Evolutionary conservation across 2,329 filamentous ascomycete species (phyloP).

Genomic region (Neofusicoccum sp.): DNA sequence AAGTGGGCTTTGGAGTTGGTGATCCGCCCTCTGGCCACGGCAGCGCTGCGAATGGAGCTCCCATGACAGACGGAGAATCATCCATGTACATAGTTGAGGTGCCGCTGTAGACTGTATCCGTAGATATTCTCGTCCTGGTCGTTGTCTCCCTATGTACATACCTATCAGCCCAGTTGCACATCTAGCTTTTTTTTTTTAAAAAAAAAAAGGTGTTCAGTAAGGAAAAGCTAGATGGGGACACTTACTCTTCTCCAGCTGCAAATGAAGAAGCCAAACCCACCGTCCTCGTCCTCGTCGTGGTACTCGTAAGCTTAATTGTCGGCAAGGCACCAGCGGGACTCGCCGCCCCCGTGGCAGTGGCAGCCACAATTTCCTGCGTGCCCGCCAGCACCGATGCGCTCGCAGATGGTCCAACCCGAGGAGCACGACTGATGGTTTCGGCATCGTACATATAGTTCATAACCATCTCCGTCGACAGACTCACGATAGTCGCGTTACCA

Average conservation of each 20-base stretch:
- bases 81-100: constrained; percentile 1
- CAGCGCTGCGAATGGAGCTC: too few relatives aligned
- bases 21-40: not conserved
- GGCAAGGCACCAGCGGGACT: not conserved
- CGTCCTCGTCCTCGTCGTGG: constrained; percentile 5
- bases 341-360: not conserved
- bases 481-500: constrained; percentile 38
- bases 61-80: not conserved
- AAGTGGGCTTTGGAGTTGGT: not conserved
- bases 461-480: constrained; percentile 39
- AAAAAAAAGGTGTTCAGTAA: not conserved
- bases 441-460: constrained; percentile 37
- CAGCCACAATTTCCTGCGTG: not conserved
- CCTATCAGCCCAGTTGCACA: not conserved
- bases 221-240: not conserved
- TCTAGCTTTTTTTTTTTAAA: not conserved
- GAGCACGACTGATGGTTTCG: constrained; percentile 30
- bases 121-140: not conserved
- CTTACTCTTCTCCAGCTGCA: not conserved
- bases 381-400: not conserved
- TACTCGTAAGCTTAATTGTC: constrained; percentile 5
- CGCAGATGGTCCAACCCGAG: not conserved
- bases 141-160: not conserved
- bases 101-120: constrained; percentile 2
- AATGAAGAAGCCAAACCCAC: not conserved